Evolutionary conservation across 2,329 filamentous ascomycete species (phyloP), one percentile per base, ranked within the genome.

Genomic region (Tolypocladium tropicale): DNA sequence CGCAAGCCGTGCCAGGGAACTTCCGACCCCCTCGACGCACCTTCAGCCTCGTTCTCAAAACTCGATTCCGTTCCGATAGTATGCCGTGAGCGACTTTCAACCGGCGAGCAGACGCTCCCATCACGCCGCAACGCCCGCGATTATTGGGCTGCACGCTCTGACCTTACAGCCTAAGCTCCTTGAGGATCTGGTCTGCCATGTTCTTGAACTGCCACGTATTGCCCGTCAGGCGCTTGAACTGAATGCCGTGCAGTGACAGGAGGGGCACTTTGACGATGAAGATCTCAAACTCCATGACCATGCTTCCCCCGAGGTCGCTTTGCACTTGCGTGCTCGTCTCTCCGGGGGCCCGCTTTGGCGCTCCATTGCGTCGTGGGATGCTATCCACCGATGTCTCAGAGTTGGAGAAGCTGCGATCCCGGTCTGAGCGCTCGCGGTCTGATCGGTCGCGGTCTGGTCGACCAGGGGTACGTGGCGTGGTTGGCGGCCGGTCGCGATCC

Each of bases 171-270:
- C 85, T 85, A 63, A 99, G 75, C 70, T 94, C 91, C 67, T 88
- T 84, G 63, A 99, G 77, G 65, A 99, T 96, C 65, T 91, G 91
- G 72, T 96, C 92, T 37, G 94, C 94, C 91, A 97, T 95, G 67
- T 90, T 93, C 77, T 96, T 96, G 75, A 95, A 99, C 72, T 96
- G 92, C 92, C 93, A 97, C 57, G 94, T 97, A 58, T 95, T 93
- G 37, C 94, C 93, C 56, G 89, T 84, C 63, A 97, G 86, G 68
- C 94, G 91, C 79, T 99, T 99, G 77, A 99, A 99, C 70, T 97
- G 94, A 59, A 99, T 92, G 52, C 94, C 94, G 67, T 99, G 93
- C 56, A 99, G 75, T 46, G 88, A 91, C 58, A 99, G 84, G 53
- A 99, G 76, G 14, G 94, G 94, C 30, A 99, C 91, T 74, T 99